phyloP scores from a whole-genome alignment of 768 basidiomycete species.

The Naganishia friedmannii region DNA sequence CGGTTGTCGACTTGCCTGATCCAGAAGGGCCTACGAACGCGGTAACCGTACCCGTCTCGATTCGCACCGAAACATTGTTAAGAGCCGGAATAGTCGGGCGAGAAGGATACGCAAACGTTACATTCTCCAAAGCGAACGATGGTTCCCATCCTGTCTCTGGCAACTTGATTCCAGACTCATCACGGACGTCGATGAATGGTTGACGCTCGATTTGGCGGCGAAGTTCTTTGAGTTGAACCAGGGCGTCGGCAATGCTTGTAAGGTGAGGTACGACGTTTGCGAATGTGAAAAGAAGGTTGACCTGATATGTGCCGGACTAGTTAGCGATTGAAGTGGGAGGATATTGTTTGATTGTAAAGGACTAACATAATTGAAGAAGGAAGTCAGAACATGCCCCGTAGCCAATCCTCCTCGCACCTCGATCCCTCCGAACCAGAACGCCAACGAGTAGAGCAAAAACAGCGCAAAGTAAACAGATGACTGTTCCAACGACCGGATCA shows the following conservation, averaged over 20 bases:
- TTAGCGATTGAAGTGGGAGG: too few relatives aligned
- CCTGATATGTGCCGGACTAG: constrained; percentile 37
- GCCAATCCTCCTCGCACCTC: constrained; percentile 36
- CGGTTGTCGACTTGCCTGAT: constrained; percentile 53
- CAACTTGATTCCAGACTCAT: constrained; percentile 36
- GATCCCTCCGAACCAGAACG: constrained; percentile 46
- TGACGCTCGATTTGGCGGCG: constrained; percentile 44
- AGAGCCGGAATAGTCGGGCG: constrained; percentile 66
- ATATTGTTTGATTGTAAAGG: too few relatives aligned
- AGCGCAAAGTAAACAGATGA: constrained; percentile 37
- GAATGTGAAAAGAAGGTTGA: constrained; percentile 42
- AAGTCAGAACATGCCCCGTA: constrained; percentile 43
- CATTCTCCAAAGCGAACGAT: constrained; percentile 61
- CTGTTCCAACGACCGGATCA: constrained; percentile 36
- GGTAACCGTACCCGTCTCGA: constrained; percentile 47
- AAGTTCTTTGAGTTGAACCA: constrained; percentile 37
- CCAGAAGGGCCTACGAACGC: constrained; percentile 57
- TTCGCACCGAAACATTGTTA: constrained; percentile 55
- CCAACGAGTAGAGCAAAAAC: constrained; percentile 38
- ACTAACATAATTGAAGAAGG: too few relatives aligned
- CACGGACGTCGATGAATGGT: constrained; percentile 46
- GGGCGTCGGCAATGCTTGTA: constrained; percentile 39
- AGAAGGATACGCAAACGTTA: constrained; percentile 80
- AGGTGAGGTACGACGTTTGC: constrained; percentile 46
- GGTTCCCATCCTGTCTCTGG: constrained; percentile 33